phyloP scores from a whole-genome alignment of 2,329 filamentous ascomycete species.

The Orbilia javanica region DNA sequence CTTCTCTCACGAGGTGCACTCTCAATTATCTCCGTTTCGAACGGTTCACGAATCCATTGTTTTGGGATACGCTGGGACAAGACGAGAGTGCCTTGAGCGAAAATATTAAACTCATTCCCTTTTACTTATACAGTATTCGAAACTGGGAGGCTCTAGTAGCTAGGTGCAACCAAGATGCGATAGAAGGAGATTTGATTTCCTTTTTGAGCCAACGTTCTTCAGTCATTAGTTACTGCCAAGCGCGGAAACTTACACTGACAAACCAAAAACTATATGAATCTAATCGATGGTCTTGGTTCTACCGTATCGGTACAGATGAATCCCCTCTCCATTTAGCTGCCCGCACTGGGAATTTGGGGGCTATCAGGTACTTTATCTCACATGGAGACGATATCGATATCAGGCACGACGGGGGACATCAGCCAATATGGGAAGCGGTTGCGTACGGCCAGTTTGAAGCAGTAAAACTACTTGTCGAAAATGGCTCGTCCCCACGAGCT shows the following conservation, averaged over 20 bases:
- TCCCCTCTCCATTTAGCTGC: slow-evolving; percentile 28
- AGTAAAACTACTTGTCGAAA: background rate
- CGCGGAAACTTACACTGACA: background rate
- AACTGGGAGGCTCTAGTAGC: slow-evolving; percentile 2
- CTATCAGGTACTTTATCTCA: slow-evolving; percentile 13
- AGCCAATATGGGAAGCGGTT: background rate
- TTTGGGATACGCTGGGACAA: background rate
- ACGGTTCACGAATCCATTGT: background rate
- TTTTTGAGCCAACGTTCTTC: background rate
- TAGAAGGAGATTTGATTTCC: background rate
- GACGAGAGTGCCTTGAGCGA: background rate
- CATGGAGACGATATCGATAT: slow-evolving; percentile 6
- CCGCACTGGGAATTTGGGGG: background rate
- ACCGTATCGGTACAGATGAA: slow-evolving; percentile 2
- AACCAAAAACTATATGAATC: background rate
- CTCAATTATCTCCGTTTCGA: slow-evolving; percentile 1
- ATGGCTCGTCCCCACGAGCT: background rate
- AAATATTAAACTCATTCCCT: background rate
- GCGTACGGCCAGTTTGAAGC: background rate
- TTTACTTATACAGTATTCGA: background rate
- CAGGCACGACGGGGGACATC: background rate
- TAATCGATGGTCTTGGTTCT: background rate
- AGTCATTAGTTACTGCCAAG: slow-evolving; percentile 1
- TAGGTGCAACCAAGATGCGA: background rate
- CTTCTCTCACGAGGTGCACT: background rate